phyloP scores from a whole-genome alignment of 2,329 filamentous ascomycete species.

The Cercospora beticola region DNA sequence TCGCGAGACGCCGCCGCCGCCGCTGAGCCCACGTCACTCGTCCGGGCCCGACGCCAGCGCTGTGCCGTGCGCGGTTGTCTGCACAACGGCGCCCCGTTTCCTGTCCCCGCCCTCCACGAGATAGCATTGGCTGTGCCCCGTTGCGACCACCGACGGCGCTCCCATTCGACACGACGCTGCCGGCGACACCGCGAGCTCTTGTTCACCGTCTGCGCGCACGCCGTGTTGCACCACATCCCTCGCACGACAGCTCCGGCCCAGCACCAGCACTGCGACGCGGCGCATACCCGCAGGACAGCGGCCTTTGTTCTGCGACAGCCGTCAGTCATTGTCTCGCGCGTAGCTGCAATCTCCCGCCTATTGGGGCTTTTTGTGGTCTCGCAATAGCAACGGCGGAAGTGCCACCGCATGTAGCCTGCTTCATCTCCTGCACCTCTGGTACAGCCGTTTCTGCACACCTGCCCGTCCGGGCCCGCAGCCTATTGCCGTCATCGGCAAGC shows the following conservation, averaged over 20 bases:
- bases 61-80: conserved; percentile 2
- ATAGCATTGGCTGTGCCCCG: conserved; percentile 3
- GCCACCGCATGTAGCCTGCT: conserved; percentile 23
- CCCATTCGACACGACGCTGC: conserved; percentile 9
- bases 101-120: conserved; percentile 3
- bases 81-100: conserved; percentile 5
- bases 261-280: conserved; percentile 7
- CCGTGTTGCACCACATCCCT: background rate
- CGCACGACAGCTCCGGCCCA: conserved; percentile 15
- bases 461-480: conserved; percentile 25
- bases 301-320: conserved; percentile 24
- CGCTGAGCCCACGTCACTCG: background rate
- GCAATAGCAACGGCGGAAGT: conserved; percentile 19
- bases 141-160: conserved; percentile 2
- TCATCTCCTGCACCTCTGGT: conserved; percentile 27
- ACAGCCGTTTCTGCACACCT: conserved; percentile 22
- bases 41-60: background rate
- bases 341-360: conserved; percentile 26
- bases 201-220: conserved; percentile 10
- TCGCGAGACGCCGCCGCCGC: background rate
- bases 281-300: conserved; percentile 12
- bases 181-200: conserved; percentile 7
- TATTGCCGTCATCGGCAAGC: conserved; percentile 26
- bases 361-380: conserved; percentile 20
- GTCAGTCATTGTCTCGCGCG: conserved; percentile 27